A percentile compares a stretch with the other conserved stretches of the same genome.
phyloP scores from a whole-genome alignment of 352 stramenopile genomes.

The Pythium brachiatum region DNA sequence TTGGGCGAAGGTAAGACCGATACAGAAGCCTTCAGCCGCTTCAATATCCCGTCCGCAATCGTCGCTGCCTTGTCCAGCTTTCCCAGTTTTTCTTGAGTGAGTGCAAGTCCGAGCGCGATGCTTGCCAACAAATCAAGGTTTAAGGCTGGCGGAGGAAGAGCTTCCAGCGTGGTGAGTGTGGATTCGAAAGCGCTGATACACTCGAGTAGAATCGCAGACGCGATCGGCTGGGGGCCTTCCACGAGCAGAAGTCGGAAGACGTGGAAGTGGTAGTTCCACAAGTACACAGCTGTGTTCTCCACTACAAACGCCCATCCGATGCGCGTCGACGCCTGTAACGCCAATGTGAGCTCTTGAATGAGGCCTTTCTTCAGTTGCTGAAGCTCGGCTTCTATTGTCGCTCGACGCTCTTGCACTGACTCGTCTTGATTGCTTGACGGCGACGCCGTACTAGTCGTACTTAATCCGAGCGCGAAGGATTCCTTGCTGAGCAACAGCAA shows the following conservation, averaged over 20 bases:
- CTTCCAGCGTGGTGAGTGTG: slow-evolving; percentile 45
- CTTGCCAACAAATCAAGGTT: slow-evolving; percentile 51
- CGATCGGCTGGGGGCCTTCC: neutral
- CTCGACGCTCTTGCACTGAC: neutral
- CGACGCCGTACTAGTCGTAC: neutral
- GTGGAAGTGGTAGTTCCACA: slow-evolving; percentile 93
- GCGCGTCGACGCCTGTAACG: slow-evolving; percentile 33
- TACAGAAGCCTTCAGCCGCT: slow-evolving; percentile 32
- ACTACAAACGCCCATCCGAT: slow-evolving; percentile 66
- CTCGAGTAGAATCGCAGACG: slow-evolving; percentile 47
- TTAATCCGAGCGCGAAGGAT: slow-evolving; percentile 5
- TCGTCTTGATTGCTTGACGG: neutral
- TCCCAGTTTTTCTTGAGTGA: slow-evolving; percentile 44
- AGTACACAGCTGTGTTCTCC: slow-evolving; percentile 79
- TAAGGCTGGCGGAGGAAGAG: slow-evolving; percentile 11
- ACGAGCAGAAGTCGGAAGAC: slow-evolving; percentile 60
- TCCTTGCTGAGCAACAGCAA: slow-evolving; percentile 19
- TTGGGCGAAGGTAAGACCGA: neutral
- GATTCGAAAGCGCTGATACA: slow-evolving; percentile 62
- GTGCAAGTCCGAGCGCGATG: slow-evolving; percentile 48
- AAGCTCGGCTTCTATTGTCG: slow-evolving; percentile 23
- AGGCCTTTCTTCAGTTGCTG: slow-evolving; percentile 46
- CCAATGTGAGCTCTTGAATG: slow-evolving; percentile 34
- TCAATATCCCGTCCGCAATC: slow-evolving; percentile 57
- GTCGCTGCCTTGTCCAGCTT: slow-evolving; percentile 47